Base-by-base conservation (phyloP, 208 protist species). In the Trypanosoma mega region DNA sequence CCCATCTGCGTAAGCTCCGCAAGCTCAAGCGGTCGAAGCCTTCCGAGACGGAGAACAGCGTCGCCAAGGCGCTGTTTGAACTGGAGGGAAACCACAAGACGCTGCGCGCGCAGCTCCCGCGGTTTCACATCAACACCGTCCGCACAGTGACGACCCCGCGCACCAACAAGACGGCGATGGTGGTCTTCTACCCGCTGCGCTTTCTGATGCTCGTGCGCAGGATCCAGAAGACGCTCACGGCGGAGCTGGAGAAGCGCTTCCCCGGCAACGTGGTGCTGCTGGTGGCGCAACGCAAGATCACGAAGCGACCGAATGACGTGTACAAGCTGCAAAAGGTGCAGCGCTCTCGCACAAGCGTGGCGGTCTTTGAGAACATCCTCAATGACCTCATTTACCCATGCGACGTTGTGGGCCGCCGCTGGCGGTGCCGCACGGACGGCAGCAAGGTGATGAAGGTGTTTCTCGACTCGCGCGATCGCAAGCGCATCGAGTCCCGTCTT, bases 181-280 rank as follows among this genome's bases (percentile, higher is more conserved):
- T 99, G 41, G 72, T 99, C 62, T 98, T 98, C 78, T 98, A 99
- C 75, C 98, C 98, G 54, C 96, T 97, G 70, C 92, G 94, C 61
- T 97, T 97, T 70, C 76, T 99, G 48, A 97, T 97, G 85, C 68
- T 82, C 54, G 97, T 98, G 80, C 97, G 98, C 87, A 98, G 96
- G 90, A 76, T 97, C 61, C 97, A 98, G 82, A 64, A 74, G 43
- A 83, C 86, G 54, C 91, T 99, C 37, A 90, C 98, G 68, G 80
- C 90, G 61, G 98, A 99, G 92, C 85, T 99, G 29, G 97, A 99
- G 92, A 99, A 99, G 96, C 98, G 98, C 71, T 98, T 99, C 81
- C 83, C 85, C 53, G 94, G 95, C 68, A 87, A 93, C 77, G 80
- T 97, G 68, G 96, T 99, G 57, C 59, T 96, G 66, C 71, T 97